Evolutionary conservation across 495 filamentous ascomycete species (phyloP).

Genomic region (Darksidea phi): DNA sequence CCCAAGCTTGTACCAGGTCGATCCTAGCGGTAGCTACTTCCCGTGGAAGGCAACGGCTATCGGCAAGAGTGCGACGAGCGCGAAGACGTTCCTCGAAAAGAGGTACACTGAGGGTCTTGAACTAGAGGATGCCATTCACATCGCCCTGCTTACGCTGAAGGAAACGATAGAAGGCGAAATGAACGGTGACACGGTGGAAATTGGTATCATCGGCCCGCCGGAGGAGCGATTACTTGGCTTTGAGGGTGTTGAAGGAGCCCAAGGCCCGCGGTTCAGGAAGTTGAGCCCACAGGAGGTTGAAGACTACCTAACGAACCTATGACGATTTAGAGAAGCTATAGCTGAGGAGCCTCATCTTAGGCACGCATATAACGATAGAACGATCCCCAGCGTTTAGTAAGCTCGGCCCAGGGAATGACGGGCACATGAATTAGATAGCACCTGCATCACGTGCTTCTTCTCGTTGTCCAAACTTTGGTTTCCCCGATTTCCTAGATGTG

Average conservation of each 20-base stretch:
- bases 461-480: too few relatives aligned
- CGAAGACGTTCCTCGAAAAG: slow-evolving; percentile 99
- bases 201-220: slow-evolving; percentile 93
- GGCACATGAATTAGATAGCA: not conserved
- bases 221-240: slow-evolving; percentile 89
- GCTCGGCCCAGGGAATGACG: not conserved
- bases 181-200: slow-evolving; percentile 98
- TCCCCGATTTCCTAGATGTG: too few relatives aligned
- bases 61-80: slow-evolving; percentile 95
- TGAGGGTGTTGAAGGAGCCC: slow-evolving; percentile 85
- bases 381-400: not conserved
- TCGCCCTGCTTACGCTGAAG: slow-evolving; percentile 95
- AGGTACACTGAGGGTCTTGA: slow-evolving; percentile 95
- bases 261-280: slow-evolving; percentile 92
- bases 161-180: slow-evolving; percentile 99
- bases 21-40: slow-evolving; percentile 95
- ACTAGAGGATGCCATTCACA: slow-evolving; percentile 97
- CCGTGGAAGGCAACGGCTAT: slow-evolving; percentile 99
- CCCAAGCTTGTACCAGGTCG: slow-evolving; percentile 96
- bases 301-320: slow-evolving; percentile 97
- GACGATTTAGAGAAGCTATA: slow-evolving; percentile 14
- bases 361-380: not conserved
- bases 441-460: too few relatives aligned
- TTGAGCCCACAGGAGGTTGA: slow-evolving; percentile 96
- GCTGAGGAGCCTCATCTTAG: not conserved